phyloP scores from a whole-genome alignment of 2,329 filamentous ascomycete genomes.

The Alternaria conjuncta region DNA sequence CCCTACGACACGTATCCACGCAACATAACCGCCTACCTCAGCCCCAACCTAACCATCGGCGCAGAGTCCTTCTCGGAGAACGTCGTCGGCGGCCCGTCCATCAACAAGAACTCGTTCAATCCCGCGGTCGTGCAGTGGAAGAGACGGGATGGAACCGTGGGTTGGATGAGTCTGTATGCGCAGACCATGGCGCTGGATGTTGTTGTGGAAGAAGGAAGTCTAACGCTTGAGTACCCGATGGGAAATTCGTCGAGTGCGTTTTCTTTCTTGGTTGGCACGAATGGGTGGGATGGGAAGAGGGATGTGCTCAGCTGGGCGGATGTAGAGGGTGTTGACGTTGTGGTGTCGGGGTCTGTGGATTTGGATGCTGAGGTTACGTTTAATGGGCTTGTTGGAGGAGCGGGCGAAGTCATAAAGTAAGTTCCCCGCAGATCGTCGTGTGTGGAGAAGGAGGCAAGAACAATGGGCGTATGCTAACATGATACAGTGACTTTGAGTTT shows the following conservation, averaged over 20 bases:
- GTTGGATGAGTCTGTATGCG: conserved; percentile 39
- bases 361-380: conserved; percentile 52
- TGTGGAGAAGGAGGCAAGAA: not conserved
- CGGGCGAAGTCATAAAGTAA: conserved; percentile 47
- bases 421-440: conserved; percentile 9
- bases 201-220: conserved; percentile 31
- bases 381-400: conserved; percentile 51
- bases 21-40: conserved; percentile 67
- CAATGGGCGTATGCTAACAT: not conserved
- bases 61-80: conserved; percentile 65
- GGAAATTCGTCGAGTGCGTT: conserved; percentile 60
- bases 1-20: conserved; percentile 64
- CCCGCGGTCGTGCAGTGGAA: conserved; percentile 68
- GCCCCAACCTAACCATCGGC: conserved; percentile 64
- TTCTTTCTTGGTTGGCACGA: conserved; percentile 57
- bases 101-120: conserved; percentile 61
- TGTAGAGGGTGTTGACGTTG: conserved; percentile 57
- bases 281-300: conserved; percentile 51
- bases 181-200: conserved; percentile 33
- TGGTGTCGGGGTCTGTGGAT: conserved; percentile 55
- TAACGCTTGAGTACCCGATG: conserved; percentile 62
- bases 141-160: conserved; percentile 35
- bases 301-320: conserved; percentile 57
- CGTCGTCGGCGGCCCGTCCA: conserved; percentile 61
- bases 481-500: conserved; percentile 46